Percentiles rank a stretch among this genome's conserved stretches.
phyloP scores from a whole-genome alignment of 345 rosid genomes.

The Populus euphratica region DNA sequence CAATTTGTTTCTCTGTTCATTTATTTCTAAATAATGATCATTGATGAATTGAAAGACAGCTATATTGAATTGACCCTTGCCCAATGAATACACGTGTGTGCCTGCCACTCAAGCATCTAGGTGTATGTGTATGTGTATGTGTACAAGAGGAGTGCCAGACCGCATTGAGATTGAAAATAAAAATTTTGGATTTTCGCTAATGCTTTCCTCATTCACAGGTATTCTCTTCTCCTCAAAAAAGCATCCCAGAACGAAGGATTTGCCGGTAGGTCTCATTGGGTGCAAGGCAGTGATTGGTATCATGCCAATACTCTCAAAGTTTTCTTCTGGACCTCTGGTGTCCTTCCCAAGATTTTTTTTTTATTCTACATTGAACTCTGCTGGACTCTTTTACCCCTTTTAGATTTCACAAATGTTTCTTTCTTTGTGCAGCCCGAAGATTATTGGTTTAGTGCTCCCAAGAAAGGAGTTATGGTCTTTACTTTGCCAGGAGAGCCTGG shows the following conservation, averaged over 20 bases:
- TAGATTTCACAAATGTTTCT: background rate
- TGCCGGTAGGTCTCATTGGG: constrained; percentile 43
- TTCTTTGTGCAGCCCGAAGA: constrained; percentile 69
- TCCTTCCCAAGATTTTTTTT: background rate
- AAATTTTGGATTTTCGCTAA: background rate
- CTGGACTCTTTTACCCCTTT: background rate
- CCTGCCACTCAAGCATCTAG: background rate
- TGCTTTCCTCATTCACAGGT: constrained; percentile 34
- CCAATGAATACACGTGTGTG: background rate
- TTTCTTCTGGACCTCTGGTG: background rate
- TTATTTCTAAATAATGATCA: background rate
- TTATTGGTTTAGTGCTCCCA: constrained; percentile 85
- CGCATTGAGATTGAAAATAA: background rate
- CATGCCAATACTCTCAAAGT: background rate
- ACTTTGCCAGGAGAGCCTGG: constrained; percentile 97
- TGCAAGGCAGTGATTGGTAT: background rate
- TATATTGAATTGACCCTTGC: background rate
- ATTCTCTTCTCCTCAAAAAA: constrained; percentile 76
- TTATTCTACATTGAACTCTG: background rate
- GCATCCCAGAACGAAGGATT: constrained; percentile 70
- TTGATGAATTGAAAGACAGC: background rate
- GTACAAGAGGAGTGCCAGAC: background rate
- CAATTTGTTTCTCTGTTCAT: background rate
- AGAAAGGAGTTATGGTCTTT: constrained; percentile 84
- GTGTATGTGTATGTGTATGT: background rate